phyloP scores from a whole-genome alignment of 2,329 filamentous ascomycete species.

The Fusarium scirpi region DNA sequence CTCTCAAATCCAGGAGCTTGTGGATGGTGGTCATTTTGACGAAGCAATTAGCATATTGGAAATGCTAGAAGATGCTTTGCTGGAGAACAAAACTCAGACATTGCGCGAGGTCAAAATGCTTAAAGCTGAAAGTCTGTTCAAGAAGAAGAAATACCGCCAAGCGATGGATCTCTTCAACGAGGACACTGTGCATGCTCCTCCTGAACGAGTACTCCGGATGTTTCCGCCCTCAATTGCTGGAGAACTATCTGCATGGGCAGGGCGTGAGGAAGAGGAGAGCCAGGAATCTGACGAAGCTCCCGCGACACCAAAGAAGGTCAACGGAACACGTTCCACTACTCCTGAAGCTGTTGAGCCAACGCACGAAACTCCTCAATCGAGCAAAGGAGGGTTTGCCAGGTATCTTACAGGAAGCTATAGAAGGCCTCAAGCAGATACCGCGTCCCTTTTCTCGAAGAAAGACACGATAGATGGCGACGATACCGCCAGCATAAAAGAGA shows the following conservation, averaged over 20 bases:
- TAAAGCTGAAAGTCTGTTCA: slow-evolving; percentile 89
- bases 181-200: slow-evolving; percentile 88
- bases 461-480: slow-evolving; percentile 66
- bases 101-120: slow-evolving; percentile 89
- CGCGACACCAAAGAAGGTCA: slow-evolving; percentile 45
- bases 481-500: slow-evolving; percentile 63
- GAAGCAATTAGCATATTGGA: slow-evolving; percentile 90
- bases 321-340: slow-evolving; percentile 46
- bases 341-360: slow-evolving; percentile 47
- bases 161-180: slow-evolving; percentile 89
- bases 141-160: slow-evolving; percentile 82
- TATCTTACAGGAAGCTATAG: slow-evolving; percentile 62
- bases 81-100: slow-evolving; percentile 83
- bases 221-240: slow-evolving; percentile 89
- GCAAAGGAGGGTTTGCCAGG: slow-evolving; percentile 63
- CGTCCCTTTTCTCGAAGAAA: slow-evolving; percentile 71
- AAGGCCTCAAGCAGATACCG: slow-evolving; percentile 64
- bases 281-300: slow-evolving; percentile 56
- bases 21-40: slow-evolving; percentile 80
- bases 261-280: slow-evolving; percentile 50
- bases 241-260: slow-evolving; percentile 72
- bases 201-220: slow-evolving; percentile 85
- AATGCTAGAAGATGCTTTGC: slow-evolving; percentile 91
- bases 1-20: slow-evolving; percentile 85
- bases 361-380: slow-evolving; percentile 52